Percentiles rank a stretch among this genome's conserved stretches.
phyloP scores from a whole-genome alignment of 495 filamentous ascomycete species.

The Cercophora newfieldiana region DNA sequence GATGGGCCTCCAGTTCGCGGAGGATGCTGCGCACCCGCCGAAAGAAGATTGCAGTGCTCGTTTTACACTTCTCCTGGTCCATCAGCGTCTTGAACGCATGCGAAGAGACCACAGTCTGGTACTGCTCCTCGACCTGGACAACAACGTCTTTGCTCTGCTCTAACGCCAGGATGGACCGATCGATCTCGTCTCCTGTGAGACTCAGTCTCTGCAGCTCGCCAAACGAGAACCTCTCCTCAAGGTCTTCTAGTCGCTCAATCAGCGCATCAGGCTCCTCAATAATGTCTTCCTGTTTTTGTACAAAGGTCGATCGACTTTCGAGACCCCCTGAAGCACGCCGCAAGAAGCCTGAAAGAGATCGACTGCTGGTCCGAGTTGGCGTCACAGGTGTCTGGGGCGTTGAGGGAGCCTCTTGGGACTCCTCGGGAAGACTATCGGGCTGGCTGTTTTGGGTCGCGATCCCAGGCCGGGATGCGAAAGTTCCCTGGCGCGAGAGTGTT shows the following conservation, averaged over 20 bases:
- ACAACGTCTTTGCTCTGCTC: slow-evolving; percentile 41
- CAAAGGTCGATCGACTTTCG: background rate
- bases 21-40: background rate
- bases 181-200: slow-evolving; percentile 40
- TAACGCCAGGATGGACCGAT: slow-evolving; percentile 38
- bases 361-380: slow-evolving; percentile 6
- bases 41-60: slow-evolving; percentile 11
- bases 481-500: slow-evolving; percentile 7
- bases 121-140: slow-evolving; percentile 34
- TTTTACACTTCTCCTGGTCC: slow-evolving; percentile 8
- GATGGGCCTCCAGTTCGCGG: slow-evolving; percentile 11
- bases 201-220: slow-evolving; percentile 42
- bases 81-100: slow-evolving; percentile 12
- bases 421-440: background rate
- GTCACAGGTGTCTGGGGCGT: background rate
- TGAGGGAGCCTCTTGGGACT: background rate
- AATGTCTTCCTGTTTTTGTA: background rate
- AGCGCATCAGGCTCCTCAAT: slow-evolving; percentile 4
- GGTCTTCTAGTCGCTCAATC: slow-evolving; percentile 17
- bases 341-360: slow-evolving; percentile 8
- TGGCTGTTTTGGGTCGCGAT: background rate
- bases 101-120: background rate
- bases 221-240: slow-evolving; percentile 36
- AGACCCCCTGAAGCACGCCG: background rate
- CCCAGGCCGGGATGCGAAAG: background rate